These are phyloP conservation scores for Aureobasidium sp. DNA, from an alignment of 2,329 filamentous ascomycete species.

Conservation along the genomic window DNA sequence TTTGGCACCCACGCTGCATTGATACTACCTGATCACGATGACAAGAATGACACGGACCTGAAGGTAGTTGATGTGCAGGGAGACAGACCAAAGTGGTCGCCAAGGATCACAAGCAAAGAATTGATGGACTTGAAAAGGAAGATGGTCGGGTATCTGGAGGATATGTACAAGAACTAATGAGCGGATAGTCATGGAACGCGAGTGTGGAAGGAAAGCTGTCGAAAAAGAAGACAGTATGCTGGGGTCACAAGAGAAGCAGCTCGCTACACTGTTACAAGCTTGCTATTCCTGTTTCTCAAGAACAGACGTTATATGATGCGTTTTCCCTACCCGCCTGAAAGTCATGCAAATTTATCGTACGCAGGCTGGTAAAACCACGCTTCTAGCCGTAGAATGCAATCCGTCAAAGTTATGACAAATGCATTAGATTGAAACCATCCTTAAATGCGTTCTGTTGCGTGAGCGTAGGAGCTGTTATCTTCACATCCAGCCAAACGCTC, in stretches of 20 bases:
- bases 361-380: no score
- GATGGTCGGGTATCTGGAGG: constrained; percentile 34
- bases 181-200: not conserved
- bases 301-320: no score
- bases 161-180: constrained; percentile 33
- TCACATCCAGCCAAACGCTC: no score
- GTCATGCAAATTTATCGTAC: no score
- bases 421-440: no score
- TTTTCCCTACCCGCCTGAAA: no score
- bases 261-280: not conserved
- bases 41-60: constrained; percentile 10
- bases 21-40: constrained; percentile 30
- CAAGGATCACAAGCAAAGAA: constrained; percentile 27
- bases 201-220: no score
- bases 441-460: no score
- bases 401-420: no score
- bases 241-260: not conserved
- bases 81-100: constrained; percentile 23
- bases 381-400: no score
- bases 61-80: constrained; percentile 10
- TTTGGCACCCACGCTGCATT: constrained; percentile 46
- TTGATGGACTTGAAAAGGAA: constrained; percentile 28
- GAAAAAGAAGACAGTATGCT: not conserved
- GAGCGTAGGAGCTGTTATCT: no score
- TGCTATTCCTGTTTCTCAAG: no score